These are phyloP conservation scores for Pseudogymnoascus sp. DNA, from an alignment of 2,329 filamentous ascomycete species.

Conservation along the genomic window DNA sequence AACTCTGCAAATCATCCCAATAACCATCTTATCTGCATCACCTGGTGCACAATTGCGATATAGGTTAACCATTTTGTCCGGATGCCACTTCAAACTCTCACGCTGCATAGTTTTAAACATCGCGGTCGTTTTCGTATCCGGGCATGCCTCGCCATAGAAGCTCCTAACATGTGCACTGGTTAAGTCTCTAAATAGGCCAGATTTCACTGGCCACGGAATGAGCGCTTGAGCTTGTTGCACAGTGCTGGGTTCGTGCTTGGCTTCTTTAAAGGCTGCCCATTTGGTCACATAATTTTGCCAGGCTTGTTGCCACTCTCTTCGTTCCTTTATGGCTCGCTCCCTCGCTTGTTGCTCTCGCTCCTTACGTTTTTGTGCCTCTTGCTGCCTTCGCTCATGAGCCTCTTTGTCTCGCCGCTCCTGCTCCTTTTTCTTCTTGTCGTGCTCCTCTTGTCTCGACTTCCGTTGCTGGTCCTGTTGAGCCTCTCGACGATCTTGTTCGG, in stretches of 20 bases:
- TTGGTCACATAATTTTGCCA: neutral
- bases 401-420: neutral
- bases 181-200: neutral
- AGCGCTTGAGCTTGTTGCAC: neutral
- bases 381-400: neutral
- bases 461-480: neutral
- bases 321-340: neutral
- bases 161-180: neutral
- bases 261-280: neutral
- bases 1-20: neutral
- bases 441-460: neutral
- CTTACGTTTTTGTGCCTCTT: neutral
- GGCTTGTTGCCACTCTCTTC: neutral
- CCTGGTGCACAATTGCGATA: neutral
- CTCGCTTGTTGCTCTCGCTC: neutral
- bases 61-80: neutral
- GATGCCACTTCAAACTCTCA: neutral
- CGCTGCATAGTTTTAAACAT: neutral
- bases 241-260: neutral
- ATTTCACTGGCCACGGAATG: neutral
- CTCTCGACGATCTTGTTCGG: neutral
- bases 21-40: neutral
- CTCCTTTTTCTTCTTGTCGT: neutral
- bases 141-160: neutral
- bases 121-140: neutral